A percentile compares a stretch with the other conserved stretches of the same genome.
Conservation (phyloP, 2,329 filamentous ascomycete genomes). For the Cladosporium velox region DNA sequence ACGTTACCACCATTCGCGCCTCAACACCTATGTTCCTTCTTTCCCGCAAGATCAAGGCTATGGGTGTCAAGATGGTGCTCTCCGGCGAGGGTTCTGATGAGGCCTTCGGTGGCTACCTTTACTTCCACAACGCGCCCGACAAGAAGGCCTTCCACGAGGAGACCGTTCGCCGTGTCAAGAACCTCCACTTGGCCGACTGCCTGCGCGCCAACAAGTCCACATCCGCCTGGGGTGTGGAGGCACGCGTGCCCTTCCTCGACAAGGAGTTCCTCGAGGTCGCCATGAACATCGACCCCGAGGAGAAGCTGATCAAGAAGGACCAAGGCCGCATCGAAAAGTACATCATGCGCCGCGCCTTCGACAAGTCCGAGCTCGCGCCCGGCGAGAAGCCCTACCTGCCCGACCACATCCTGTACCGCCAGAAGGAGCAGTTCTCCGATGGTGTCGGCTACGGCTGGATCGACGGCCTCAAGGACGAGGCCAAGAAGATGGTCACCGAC, state of each 20-base stretch:
- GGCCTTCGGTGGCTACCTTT: conserved; percentile 97
- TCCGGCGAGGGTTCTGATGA: conserved; percentile 96
- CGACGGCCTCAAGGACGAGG: conserved; percentile 92
- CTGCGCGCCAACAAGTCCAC: conserved; percentile 99
- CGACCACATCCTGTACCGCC: conserved; percentile 91
- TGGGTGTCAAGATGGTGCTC: conserved; percentile 99
- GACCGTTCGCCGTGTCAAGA: conserved; percentile 91
- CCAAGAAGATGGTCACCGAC: conserved; percentile 84
- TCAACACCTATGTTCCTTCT: conserved; percentile 98
- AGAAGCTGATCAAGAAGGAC: conserved; percentile 88
- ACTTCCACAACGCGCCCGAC: conserved; percentile 93
- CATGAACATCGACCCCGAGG: conserved; percentile 91
- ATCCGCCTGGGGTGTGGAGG: conserved; percentile 95
- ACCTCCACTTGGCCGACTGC: conserved; percentile 95
- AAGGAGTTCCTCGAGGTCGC: conserved; percentile 90
- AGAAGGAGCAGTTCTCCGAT: conserved; percentile 99
- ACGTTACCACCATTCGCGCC: conserved; percentile 96
- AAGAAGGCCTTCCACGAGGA: conserved; percentile 94
- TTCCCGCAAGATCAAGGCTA: conserved; percentile 97
- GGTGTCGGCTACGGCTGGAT: conserved; percentile 99
- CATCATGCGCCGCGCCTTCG: conserved; percentile 96
- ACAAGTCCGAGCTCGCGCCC: conserved; percentile 79
- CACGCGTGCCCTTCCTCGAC: conserved; percentile 95
- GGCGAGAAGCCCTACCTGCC: conserved; percentile 84
- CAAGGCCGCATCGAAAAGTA: conserved; percentile 81